Evolutionary conservation across 768 basidiomycete genomes (phyloP).

Genomic region (Boletus eberwhitei): DNA sequence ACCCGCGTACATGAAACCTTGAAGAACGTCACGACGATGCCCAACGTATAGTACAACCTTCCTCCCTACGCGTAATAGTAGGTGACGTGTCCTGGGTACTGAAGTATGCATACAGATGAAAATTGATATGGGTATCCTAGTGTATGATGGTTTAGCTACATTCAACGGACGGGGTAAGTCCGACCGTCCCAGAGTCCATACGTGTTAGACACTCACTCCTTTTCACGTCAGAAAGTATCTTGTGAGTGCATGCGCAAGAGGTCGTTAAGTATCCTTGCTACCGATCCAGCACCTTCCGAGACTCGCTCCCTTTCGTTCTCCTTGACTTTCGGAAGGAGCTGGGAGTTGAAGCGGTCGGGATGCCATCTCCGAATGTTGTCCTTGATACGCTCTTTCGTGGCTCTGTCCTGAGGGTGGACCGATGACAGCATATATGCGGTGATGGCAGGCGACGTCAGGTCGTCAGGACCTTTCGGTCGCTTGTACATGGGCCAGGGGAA

Average conservation of each 20-base stretch:
- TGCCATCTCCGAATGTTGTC: constrained; percentile 77
- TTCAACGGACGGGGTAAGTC: constrained; percentile 10
- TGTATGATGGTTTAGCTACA: constrained; percentile 22
- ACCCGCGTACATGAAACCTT: not conserved
- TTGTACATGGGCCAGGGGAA: constrained; percentile 77
- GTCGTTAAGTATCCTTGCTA: constrained; percentile 69
- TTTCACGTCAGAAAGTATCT: constrained; percentile 32
- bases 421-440: constrained; percentile 60
- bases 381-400: constrained; percentile 67
- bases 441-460: constrained; percentile 55
- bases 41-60: constrained; percentile 16
- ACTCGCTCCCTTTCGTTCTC: constrained; percentile 65
- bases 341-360: constrained; percentile 78
- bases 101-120: constrained; percentile 31
- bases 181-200: not conserved
- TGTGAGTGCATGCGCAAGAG: constrained; percentile 53
- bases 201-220: constrained; percentile 23
- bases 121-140: constrained; percentile 31
- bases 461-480: constrained; percentile 53
- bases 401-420: constrained; percentile 50
- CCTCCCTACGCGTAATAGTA: constrained; percentile 9
- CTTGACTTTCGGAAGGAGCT: constrained; percentile 58
- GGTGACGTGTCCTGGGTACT: constrained; percentile 12
- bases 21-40: not conserved
- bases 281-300: constrained; percentile 67